Conservation (phyloP, 208 protist genomes). For the Leishmania tarentolae region DNA sequence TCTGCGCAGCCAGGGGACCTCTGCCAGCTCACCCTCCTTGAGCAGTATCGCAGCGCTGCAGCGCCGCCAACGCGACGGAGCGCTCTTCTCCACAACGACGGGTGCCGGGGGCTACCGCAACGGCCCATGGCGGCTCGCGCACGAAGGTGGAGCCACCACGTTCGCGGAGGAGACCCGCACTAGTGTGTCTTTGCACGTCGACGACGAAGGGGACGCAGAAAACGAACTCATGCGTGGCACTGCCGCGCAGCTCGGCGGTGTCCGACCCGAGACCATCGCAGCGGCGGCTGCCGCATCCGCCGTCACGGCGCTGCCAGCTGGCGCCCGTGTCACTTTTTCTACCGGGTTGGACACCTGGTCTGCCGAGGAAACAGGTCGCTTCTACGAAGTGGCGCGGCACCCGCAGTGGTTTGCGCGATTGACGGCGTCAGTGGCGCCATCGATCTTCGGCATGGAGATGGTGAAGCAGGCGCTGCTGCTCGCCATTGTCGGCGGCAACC, state of each 20-base stretch:
- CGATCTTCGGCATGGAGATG: slow-evolving; percentile 97
- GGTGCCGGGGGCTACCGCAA: slow-evolving; percentile 7
- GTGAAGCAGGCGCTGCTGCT: slow-evolving; percentile 97
- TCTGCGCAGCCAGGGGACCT: slow-evolving; percentile 16
- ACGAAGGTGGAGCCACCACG: neutral
- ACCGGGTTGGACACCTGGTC: slow-evolving; percentile 36
- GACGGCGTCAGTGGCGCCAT: slow-evolving; percentile 95
- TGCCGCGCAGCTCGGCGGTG: neutral
- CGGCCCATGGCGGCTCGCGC: slow-evolving; percentile 16
- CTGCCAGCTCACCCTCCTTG: neutral
- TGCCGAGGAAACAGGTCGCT: slow-evolving; percentile 65
- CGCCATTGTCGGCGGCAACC: slow-evolving; percentile 94
- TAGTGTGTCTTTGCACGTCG: neutral
- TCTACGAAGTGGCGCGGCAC: slow-evolving; percentile 90
- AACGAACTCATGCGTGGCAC: neutral
- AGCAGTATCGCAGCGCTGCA: slow-evolving; percentile 12
- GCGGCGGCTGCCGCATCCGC: neutral
- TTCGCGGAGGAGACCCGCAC: slow-evolving; percentile 8
- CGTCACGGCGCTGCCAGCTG: neutral
- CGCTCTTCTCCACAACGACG: slow-evolving; percentile 1
- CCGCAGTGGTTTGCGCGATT: slow-evolving; percentile 88
- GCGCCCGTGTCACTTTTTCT: neutral
- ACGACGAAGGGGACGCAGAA: neutral
- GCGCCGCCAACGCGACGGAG: slow-evolving; percentile 14
- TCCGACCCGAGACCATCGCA: neutral